Evolutionary conservation across 1,284 basidiomycete species (phyloP).

Genomic region (Thecaphora thlaspeos): DNA sequence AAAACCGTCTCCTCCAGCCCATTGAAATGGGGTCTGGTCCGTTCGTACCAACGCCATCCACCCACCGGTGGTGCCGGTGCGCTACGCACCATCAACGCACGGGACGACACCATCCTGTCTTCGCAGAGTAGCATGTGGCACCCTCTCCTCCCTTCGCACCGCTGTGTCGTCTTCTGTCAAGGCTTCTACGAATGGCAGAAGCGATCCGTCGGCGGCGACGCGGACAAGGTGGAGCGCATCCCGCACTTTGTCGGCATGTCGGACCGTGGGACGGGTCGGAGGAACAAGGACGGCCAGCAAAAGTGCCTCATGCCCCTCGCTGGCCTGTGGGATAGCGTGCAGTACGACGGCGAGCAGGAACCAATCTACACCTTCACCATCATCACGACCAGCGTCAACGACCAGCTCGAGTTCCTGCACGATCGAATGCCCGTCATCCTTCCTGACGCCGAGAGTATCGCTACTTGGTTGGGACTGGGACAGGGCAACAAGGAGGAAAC

Average conservation of each 20-base stretch:
- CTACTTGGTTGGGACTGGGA: slow-evolving; percentile 76
- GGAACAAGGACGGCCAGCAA: slow-evolving; percentile 65
- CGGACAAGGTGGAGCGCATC: slow-evolving; percentile 25
- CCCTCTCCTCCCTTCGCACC: slow-evolving; percentile 21
- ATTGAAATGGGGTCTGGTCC: slow-evolving; percentile 84
- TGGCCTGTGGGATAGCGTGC: slow-evolving; percentile 77
- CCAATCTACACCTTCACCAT: slow-evolving; percentile 82
- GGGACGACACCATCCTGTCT: slow-evolving; percentile 72
- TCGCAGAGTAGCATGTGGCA: slow-evolving; percentile 23
- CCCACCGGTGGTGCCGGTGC: slow-evolving; percentile 62
- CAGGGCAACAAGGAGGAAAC: slow-evolving; percentile 10
- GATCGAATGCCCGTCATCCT: slow-evolving; percentile 90
- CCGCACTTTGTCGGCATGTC: slow-evolving; percentile 83
- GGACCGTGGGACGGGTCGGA: slow-evolving; percentile 60
- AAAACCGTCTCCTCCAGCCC: slow-evolving; percentile 31
- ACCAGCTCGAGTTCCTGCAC: slow-evolving; percentile 63
- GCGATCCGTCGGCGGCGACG: slow-evolving; percentile 4
- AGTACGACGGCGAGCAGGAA: slow-evolving; percentile 61
- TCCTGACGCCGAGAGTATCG: slow-evolving; percentile 65
- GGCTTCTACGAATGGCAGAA: slow-evolving; percentile 55
- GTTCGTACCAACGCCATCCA: slow-evolving; percentile 72
- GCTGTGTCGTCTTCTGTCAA: slow-evolving; percentile 54
- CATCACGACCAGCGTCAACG: slow-evolving; percentile 69
- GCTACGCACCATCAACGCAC: slow-evolving; percentile 83
- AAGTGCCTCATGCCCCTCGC: slow-evolving; percentile 78